Evolutionary conservation across 768 basidiomycete genomes (phyloP).

Genomic region (Pleurotus cornucopiae): DNA sequence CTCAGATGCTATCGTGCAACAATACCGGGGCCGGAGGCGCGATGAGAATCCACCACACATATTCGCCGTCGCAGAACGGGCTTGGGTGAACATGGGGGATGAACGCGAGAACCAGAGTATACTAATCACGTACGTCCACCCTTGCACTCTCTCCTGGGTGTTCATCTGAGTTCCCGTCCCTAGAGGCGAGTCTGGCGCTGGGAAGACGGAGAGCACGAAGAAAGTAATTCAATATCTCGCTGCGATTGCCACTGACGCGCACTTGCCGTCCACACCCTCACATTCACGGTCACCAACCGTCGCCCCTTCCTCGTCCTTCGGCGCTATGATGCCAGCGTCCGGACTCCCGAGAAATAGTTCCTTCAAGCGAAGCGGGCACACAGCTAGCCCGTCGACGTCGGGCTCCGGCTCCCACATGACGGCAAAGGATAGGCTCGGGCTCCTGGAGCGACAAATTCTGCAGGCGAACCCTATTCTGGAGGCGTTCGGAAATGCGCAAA

Average conservation of each 20-base stretch:
- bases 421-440: constrained; percentile 73
- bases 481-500: constrained; percentile 98
- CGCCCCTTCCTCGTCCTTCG: constrained; percentile 42
- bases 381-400: constrained; percentile 38
- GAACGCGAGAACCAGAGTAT: constrained; percentile 98
- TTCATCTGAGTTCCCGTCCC: constrained; percentile 9
- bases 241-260: constrained; percentile 85
- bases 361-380: constrained; percentile 48
- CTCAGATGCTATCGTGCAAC: constrained; percentile 80
- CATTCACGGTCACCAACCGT: constrained; percentile 69
- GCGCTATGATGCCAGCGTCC: constrained; percentile 51
- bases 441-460: constrained; percentile 92
- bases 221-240: constrained; percentile 99
- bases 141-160: neutral
- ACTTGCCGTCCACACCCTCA: constrained; percentile 48
- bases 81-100: constrained; percentile 98
- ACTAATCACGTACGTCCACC: constrained; percentile 80
- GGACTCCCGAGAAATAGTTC: constrained; percentile 70
- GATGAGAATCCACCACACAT: constrained; percentile 96
- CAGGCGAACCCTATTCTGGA: constrained; percentile 98
- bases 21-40: constrained; percentile 85
- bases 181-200: constrained; percentile 97
- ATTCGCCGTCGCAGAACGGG: constrained; percentile 94
- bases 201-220: constrained; percentile 98
- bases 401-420: constrained; percentile 42